phyloP scores from a whole-genome alignment of 345 rosid species.

The Lepidium africanum region DNA sequence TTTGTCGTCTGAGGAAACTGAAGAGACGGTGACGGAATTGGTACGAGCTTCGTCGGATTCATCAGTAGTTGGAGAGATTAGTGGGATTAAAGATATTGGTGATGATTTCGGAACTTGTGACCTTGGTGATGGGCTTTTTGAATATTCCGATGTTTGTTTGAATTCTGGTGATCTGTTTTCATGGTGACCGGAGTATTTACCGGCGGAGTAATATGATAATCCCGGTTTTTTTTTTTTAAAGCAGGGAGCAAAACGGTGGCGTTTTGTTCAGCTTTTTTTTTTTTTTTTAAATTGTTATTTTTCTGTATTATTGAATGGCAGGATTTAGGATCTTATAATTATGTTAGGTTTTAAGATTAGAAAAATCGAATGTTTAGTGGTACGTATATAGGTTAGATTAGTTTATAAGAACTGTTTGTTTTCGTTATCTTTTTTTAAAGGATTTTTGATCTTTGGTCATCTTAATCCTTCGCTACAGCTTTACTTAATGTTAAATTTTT shows the following conservation, averaged over 20 bases:
- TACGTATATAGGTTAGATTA: background rate
- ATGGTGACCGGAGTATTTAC: constrained; percentile 53
- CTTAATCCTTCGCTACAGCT: background rate
- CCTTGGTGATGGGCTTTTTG: constrained; percentile 48
- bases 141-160: constrained; percentile 30
- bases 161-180: constrained; percentile 36
- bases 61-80: constrained; percentile 15
- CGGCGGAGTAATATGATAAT: constrained; percentile 31
- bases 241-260: background rate
- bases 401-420: background rate
- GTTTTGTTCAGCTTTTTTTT: background rate
- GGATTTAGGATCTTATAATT: background rate
- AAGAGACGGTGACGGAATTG: constrained; percentile 19
- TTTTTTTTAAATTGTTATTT: no score
- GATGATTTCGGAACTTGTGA: constrained; percentile 43
- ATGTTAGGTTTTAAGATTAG: background rate
- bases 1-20: constrained; percentile 12
- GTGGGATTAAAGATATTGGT: constrained; percentile 35
- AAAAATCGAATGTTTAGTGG: background rate
- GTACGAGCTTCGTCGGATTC: constrained; percentile 29
- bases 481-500: background rate
- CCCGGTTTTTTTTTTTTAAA: background rate
- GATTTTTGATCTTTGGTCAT: background rate
- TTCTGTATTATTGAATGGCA: background rate
- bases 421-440: background rate